Evolutionary conservation across 208 protist genomes (phyloP), one percentile per base, ranked within the genome.

Genomic region (Leishmania major): DNA sequence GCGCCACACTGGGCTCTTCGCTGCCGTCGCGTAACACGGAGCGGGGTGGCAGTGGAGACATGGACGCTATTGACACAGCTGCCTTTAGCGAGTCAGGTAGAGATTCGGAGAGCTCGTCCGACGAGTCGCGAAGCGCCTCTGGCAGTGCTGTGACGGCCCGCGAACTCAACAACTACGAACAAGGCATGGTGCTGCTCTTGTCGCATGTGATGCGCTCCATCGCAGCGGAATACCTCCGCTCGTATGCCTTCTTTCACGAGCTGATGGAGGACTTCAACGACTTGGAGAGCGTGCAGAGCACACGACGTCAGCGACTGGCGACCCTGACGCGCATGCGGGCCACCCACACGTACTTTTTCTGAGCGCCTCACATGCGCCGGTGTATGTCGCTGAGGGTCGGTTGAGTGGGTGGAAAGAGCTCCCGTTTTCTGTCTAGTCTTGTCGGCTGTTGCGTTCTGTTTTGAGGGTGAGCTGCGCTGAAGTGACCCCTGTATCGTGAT

Each of bases 181-280:
- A 95, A 62, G 94, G 94, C 28, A 90, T 94, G 84, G 73, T 96
- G 73, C 79, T 97, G 82, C 83, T 97, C 35, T 79, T 94, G 13
- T 89, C 92, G 53, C 92, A 95, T 73, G 73, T 91, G 19, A 93
- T 97, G 84, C 89, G 94, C 28, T 86, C 84, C 15, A 82, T 88
- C 11, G 91, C 83, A 31, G 70, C 86, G 15, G 85, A 89, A 72
- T 91, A 92, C 78, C 81, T 94, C 15, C 78, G 88, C 53, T 78
- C 75, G 0, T 96, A 96, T 71, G 60, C 53, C 40, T 90, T 93
- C 49, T 88, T 88, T 31, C 83, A 85, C 62, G 90, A 92, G 78
- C 81, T 96, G 31, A 71, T 96, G 60, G 87, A 91, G 62, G 92
- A 95, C 78, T 79, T 95, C 43, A 92, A 96, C 22, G 87, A 94